Evolutionary conservation across 163 green algal genomes (phyloP).

Genomic region (Prototheca stagnorum): DNA sequence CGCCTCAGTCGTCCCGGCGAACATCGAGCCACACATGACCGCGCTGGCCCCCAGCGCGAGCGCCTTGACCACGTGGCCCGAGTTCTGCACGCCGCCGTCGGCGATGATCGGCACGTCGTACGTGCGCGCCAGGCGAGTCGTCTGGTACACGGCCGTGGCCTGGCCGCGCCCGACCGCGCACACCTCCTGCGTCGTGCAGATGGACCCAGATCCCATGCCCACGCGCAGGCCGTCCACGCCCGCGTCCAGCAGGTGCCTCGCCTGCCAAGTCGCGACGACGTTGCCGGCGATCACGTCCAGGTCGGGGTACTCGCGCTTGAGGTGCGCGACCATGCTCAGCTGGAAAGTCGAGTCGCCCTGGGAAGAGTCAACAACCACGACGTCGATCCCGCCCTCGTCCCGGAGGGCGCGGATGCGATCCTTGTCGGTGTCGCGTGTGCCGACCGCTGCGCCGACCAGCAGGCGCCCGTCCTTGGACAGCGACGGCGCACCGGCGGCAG

Average conservation of each 20-base stretch:
- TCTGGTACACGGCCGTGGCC: slow-evolving; percentile 86
- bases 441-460: slow-evolving; percentile 70
- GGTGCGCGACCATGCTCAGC: slow-evolving; percentile 73
- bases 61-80: slow-evolving; percentile 44
- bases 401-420: slow-evolving; percentile 36
- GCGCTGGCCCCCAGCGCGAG: slow-evolving; percentile 78
- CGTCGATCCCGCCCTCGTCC: slow-evolving; percentile 46
- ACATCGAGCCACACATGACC: slow-evolving; percentile 92
- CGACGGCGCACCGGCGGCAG: slow-evolving; percentile 17
- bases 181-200: slow-evolving; percentile 98
- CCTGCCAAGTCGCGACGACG: slow-evolving; percentile 58
- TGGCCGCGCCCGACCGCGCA: slow-evolving; percentile 91
- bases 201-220: slow-evolving; percentile 93
- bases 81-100: slow-evolving; percentile 93
- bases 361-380: slow-evolving; percentile 78
- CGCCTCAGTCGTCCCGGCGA: slow-evolving; percentile 84
- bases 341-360: slow-evolving; percentile 73
- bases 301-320: slow-evolving; percentile 71
- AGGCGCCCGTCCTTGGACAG: slow-evolving; percentile 48
- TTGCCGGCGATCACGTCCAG: slow-evolving; percentile 93
- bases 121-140: slow-evolving; percentile 34
- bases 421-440: slow-evolving; percentile 65
- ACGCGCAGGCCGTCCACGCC: slow-evolving; percentile 85
- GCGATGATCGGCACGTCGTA: slow-evolving; percentile 82
- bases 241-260: slow-evolving; percentile 59